Base-by-base conservation (phyloP, 78 protist genomes). In the Polysphondylium violaceum region DNA sequence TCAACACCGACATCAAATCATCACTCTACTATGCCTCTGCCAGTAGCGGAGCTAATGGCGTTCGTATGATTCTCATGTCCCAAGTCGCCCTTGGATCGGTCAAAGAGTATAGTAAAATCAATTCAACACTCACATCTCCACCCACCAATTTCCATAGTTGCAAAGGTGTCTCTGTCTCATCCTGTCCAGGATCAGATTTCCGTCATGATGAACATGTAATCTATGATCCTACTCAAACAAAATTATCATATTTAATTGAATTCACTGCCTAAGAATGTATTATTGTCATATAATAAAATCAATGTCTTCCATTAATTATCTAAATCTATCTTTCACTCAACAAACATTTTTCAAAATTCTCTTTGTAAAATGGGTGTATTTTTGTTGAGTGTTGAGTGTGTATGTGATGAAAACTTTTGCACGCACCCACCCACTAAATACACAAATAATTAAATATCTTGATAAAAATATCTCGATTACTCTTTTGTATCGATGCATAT, bases 151-250 rank as follows among this genome's bases (percentile, higher is more conserved):
- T 27, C 21, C 12, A 86, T 19, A 61, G 75, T 59, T 65, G 78
- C 29, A 72, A 76, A 29, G 83, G 81, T 67, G 38, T 73, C 14
- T 47, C 43, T 23, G n/a, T n/a, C n/a, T n/a, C n/a, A n/a, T n/a
- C n/a, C n/a, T n/a, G n/a, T n/a, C 58, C 73, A 44, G 36, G 3
- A 11, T 23, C 67, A 9, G 31, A 74, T 19, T 86, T 86, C 12
- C 68, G n/a, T 25, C 51, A 71, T 7, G 63, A 86, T 64, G 92
- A 86, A 58, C 58, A 25, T 64, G 92, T 71, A 2, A 40, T 86
- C 29, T 86, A 69, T 5, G 14, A 53, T 55, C 27, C 63, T 36
- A 36, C 11, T 41, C 92, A 86, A 86, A 25, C 60, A 2, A 74
- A 86, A 27, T 19, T 86, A 47, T 67, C 69, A 17, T 86, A 69